Evolutionary conservation across 441 rosid genomes (phyloP).

Genomic region (Kokia cookei): DNA sequence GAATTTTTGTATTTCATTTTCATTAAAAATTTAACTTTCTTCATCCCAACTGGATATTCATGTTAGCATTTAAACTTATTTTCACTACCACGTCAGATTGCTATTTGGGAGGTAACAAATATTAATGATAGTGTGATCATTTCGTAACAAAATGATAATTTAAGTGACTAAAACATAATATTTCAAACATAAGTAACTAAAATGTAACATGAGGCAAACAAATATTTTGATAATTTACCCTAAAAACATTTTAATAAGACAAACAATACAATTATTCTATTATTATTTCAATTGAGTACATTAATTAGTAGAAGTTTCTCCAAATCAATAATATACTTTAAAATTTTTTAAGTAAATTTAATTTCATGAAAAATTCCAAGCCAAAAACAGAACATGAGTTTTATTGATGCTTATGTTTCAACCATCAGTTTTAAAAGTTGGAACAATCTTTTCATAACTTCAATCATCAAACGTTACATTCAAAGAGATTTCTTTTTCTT

Average conservation of each 20-base stretch:
- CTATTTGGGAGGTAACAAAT: too few relatives aligned
- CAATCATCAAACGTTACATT: not conserved
- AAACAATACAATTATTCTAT: not conserved
- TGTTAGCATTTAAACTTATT: too few relatives aligned
- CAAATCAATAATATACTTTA: not conserved
- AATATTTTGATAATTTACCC: not conserved
- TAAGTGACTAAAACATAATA: too few relatives aligned
- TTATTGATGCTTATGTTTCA: not conserved
- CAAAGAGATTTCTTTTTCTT: not conserved
- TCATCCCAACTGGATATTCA: too few relatives aligned
- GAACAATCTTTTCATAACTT: constrained; percentile 6
- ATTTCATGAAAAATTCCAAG: not conserved
- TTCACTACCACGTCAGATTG: too few relatives aligned
- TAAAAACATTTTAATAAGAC: not conserved
- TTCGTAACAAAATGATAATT: too few relatives aligned
- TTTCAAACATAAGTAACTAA: too few relatives aligned
- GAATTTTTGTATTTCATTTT: too few relatives aligned
- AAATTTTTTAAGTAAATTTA: not conserved
- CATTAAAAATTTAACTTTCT: too few relatives aligned
- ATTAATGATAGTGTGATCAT: too few relatives aligned
- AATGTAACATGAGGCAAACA: not conserved
- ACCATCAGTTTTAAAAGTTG: not conserved
- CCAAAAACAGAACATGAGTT: not conserved
- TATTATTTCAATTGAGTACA: not conserved
- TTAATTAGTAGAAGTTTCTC: not conserved